phyloP scores from a whole-genome alignment of 768 basidiomycete genomes.

The Amanita polypyramis region DNA sequence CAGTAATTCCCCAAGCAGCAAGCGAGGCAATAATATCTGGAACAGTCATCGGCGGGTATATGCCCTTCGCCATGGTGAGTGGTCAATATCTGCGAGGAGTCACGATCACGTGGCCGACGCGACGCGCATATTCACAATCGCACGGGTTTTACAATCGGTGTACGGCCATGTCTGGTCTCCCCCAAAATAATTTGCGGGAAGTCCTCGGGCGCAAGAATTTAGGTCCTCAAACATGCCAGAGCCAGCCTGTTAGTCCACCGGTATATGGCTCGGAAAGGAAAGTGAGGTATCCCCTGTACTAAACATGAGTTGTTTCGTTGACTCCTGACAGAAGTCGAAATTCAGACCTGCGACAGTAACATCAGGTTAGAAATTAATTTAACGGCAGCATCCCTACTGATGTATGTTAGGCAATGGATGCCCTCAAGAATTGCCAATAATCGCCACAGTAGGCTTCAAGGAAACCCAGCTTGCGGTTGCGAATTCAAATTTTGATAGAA shows the following conservation, averaged over 20 bases:
- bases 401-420: background rate
- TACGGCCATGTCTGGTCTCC: constrained; percentile 12
- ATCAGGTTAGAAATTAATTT: background rate
- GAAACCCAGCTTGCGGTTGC: background rate
- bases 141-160: background rate
- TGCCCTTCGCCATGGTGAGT: constrained; percentile 30
- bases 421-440: background rate
- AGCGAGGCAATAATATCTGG: constrained; percentile 58
- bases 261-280: background rate
- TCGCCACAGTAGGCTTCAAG: background rate
- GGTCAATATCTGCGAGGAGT: background rate
- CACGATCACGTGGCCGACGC: background rate
- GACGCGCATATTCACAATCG: background rate
- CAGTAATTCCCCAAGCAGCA: constrained; percentile 55
- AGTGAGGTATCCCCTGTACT: background rate
- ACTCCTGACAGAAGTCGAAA: constrained; percentile 20
- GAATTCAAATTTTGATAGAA: background rate
- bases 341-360: constrained; percentile 32
- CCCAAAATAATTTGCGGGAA: constrained; percentile 31
- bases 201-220: constrained; percentile 19
- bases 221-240: background rate
- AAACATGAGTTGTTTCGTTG: background rate
- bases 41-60: constrained; percentile 56
- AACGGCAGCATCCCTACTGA: background rate
- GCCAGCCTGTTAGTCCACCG: background rate